Evolutionary conservation across 805 yeast species (phyloP).

Genomic region (Metschnikowia gruessii): DNA sequence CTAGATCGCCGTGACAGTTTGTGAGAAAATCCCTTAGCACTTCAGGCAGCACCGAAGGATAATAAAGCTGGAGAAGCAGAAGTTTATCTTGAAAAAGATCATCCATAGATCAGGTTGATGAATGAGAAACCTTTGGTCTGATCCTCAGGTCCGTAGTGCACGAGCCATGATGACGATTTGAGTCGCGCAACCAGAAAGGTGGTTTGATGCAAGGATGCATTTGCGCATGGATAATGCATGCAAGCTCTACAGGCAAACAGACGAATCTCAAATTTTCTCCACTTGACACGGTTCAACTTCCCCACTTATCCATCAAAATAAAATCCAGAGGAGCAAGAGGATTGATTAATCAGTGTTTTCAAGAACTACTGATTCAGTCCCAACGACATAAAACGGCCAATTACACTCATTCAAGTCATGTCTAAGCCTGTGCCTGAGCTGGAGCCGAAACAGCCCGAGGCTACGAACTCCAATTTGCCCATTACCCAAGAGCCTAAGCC

Average conservation of each 20-base stretch:
- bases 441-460: constrained; percentile 11
- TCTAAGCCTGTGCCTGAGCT: constrained; percentile 3
- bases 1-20: constrained; percentile 53
- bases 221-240: background rate
- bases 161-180: background rate
- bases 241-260: background rate
- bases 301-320: too few relatives aligned
- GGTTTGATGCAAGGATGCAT: constrained; percentile 3
- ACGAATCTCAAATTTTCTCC: constrained; percentile 1
- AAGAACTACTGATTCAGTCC: background rate
- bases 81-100: constrained; percentile 30
- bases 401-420: constrained; percentile 1
- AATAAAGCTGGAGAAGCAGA: constrained; percentile 30
- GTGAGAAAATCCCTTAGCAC: constrained; percentile 49
- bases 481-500: constrained; percentile 18
- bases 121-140: background rate
- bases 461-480: constrained; percentile 11
- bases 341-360: background rate
- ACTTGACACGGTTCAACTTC: background rate
- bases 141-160: background rate
- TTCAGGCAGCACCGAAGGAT: constrained; percentile 43
- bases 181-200: background rate
- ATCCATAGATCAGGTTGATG: constrained; percentile 9
- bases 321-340: background rate
- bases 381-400: background rate